phyloP scores from a whole-genome alignment of 306 rosid genomes.

The Trifolium fragiferum region DNA sequence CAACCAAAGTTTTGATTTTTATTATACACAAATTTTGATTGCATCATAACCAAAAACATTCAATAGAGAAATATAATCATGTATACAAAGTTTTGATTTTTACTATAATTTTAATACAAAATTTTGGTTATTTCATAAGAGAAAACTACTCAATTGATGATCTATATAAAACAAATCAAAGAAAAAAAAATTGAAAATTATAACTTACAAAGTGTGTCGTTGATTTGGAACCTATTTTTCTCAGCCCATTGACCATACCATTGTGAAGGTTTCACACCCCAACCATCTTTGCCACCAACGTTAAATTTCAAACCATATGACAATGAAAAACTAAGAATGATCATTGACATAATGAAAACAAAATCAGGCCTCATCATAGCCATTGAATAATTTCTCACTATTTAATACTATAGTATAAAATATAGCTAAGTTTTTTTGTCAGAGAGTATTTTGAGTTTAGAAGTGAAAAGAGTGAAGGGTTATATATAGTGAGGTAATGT shows the following conservation, averaged over 20 bases:
- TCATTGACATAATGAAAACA: constrained; percentile 2
- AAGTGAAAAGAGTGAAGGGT: not conserved
- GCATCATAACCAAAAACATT: too few species aligned
- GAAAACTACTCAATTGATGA: not conserved
- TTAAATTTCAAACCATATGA: constrained; percentile 44
- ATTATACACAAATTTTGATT: too few species aligned
- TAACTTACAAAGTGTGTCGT: constrained; percentile 68
- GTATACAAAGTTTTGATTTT: not conserved
- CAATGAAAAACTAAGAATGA: constrained; percentile 27
- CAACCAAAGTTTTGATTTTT: too few species aligned
- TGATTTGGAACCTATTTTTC: constrained; percentile 66
- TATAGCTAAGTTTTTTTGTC: too few species aligned
- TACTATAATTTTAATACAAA: too few species aligned
- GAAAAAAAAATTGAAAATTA: not conserved
- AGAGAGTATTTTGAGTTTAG: not conserved
- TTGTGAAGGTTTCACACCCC: constrained; percentile 64
- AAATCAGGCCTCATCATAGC: not conserved
- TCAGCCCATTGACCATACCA: constrained; percentile 64
- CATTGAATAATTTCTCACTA: not conserved
- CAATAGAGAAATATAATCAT: too few species aligned
- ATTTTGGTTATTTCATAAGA: not conserved
- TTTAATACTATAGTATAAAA: too few species aligned
- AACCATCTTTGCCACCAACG: constrained; percentile 77
- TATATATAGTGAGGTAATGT: not conserved
- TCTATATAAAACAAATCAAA: not conserved